These are phyloP conservation scores for Tagetes erecta DNA, from an alignment of 129 eudicot species.

Conservation along the genomic window DNA sequence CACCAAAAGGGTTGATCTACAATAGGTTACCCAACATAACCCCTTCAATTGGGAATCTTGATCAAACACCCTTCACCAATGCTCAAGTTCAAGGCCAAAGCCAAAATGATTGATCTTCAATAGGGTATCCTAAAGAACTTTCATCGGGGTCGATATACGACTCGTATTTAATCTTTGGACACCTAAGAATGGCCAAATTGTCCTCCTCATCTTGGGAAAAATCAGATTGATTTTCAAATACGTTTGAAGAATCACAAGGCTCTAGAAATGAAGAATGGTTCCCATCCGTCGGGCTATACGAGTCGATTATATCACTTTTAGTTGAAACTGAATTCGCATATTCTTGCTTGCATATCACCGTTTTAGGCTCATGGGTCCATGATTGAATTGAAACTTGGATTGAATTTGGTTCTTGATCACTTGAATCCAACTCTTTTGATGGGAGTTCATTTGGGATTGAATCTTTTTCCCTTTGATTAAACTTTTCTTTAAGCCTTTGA, in stretches of 20 bases:
- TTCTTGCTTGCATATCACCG: conserved; percentile 51
- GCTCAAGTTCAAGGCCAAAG: conserved; percentile 51
- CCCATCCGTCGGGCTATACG: conserved; percentile 61
- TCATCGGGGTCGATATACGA: conserved; percentile 48
- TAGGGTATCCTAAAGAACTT: conserved; percentile 50
- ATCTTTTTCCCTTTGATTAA: conserved; percentile 32
- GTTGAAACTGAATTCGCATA: conserved; percentile 71
- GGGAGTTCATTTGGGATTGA: conserved; percentile 35
- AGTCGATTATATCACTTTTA: conserved; percentile 66
- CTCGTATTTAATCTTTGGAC: conserved; percentile 62
- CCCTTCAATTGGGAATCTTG: conserved; percentile 14
- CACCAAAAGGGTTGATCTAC: conserved; percentile 17
- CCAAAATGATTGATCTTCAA: conserved; percentile 71
- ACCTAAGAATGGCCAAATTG: conserved; percentile 44
- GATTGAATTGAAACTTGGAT: conserved; percentile 27
- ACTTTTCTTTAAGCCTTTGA: conserved; percentile 45
- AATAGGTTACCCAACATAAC: conserved; percentile 8
- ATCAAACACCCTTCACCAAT: conserved; percentile 12
- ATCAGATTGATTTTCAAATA: conserved; percentile 48
- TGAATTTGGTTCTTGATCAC: conserved; percentile 31
- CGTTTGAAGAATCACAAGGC: conserved; percentile 57
- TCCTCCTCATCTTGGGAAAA: conserved; percentile 72
- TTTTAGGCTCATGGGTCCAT: conserved; percentile 28
- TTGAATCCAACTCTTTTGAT: conserved; percentile 34
- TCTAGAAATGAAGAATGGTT: conserved; percentile 50